Percentiles rank a stretch among this genome's conserved stretches.
Conservation (phyloP, 257 asterid genomes). For the Ocimum tenuiflorum region DNA sequence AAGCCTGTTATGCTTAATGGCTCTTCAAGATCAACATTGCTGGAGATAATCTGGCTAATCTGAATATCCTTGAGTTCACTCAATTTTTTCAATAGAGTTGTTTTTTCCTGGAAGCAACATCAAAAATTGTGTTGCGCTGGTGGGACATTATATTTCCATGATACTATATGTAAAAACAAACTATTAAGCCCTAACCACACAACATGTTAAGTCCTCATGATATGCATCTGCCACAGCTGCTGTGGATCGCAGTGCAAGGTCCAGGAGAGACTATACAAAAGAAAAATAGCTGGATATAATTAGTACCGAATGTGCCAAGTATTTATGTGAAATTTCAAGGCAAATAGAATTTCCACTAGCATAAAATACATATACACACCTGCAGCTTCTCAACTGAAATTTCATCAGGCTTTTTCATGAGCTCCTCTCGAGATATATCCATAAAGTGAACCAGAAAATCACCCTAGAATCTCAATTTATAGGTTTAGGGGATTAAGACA, state of each 20-base stretch:
- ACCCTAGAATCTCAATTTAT: conserved; percentile 55
- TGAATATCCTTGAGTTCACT: conserved; percentile 81
- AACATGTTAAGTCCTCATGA: conserved; percentile 90
- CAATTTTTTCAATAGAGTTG: conserved; percentile 83
- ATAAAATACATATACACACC: conserved; percentile 37
- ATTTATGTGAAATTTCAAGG: conserved; percentile 5
- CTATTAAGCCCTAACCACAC: conserved; percentile 64
- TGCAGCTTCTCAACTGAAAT: conserved; percentile 89
- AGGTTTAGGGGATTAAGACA: not conserved
- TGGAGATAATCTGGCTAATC: conserved; percentile 45
- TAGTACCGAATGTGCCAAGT: conserved; percentile 6
- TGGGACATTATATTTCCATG: conserved; percentile 15
- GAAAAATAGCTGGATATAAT: not conserved
- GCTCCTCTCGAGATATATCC: conserved; percentile 97
- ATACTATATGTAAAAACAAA: conserved; percentile 1
- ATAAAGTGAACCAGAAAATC: conserved; percentile 95
- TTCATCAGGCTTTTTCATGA: conserved; percentile 82
- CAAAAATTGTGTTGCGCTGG: conserved; percentile 18
- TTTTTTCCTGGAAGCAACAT: conserved; percentile 53
- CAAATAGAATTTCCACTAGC: not conserved
- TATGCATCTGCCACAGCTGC: conserved; percentile 96
- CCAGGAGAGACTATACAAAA: conserved; percentile 72
- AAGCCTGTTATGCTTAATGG: conserved; percentile 84
- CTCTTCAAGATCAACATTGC: conserved; percentile 60
- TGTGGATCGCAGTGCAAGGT: conserved; percentile 91